A percentile compares a stretch with the other conserved stretches of the same genome.
Conservation (phyloP, 805 yeast species). For the Cyberlindnera japonica region DNA sequence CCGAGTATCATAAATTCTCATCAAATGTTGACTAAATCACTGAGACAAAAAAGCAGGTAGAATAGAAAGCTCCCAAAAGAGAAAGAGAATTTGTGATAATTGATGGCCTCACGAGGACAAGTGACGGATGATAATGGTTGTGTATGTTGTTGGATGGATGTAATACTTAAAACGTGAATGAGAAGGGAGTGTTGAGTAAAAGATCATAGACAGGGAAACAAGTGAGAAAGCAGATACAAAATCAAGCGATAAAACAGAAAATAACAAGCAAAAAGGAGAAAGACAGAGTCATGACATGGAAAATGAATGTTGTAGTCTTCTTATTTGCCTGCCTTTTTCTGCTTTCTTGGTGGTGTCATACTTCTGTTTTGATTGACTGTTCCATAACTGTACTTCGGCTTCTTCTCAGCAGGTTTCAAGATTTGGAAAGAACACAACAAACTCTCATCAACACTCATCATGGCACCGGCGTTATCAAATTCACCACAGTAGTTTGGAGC, state of each 20-base stretch:
- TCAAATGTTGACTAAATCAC: not conserved
- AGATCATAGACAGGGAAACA: not conserved
- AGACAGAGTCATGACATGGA: not conserved
- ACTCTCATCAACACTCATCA: slow-evolving; percentile 98
- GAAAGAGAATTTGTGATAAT: not conserved
- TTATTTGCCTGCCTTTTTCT: slow-evolving; percentile 47
- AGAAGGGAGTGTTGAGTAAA: not conserved
- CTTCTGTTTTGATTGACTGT: slow-evolving; percentile 43
- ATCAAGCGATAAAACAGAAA: not conserved
- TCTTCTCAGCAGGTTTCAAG: slow-evolving; percentile 96
- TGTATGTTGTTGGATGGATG: not conserved
- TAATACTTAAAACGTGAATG: not conserved
- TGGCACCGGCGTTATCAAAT: slow-evolving; percentile 98
- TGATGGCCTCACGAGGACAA: not conserved
- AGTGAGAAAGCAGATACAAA: not conserved
- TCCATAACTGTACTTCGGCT: slow-evolving; percentile 57
- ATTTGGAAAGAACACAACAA: slow-evolving; percentile 94
- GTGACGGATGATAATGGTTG: not conserved
- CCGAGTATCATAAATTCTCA: no score
- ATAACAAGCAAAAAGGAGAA: not conserved
- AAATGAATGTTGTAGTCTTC: not conserved
- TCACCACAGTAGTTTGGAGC: slow-evolving; percentile 99
- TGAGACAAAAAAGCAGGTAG: not conserved
- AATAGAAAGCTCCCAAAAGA: not conserved
- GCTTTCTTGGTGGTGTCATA: slow-evolving; percentile 57